Conservation (phyloP, 495 filamentous ascomycete species). For the Hypoxylon fuscum region DNA sequence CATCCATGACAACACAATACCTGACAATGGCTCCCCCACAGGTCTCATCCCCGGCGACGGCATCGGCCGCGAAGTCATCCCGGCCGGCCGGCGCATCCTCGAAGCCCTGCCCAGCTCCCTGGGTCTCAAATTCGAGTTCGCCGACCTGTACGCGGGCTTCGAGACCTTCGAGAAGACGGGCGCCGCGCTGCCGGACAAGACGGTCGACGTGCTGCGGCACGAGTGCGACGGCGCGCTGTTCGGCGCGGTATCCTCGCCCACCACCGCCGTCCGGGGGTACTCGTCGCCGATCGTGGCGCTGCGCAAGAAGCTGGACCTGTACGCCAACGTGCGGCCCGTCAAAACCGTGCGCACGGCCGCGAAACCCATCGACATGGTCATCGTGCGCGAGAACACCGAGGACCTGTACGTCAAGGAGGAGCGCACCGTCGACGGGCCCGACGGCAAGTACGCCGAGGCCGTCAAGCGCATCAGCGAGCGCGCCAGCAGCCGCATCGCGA, state of each 20-base stretch:
- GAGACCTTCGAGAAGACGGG: conserved; percentile 91
- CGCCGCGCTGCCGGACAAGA: conserved; percentile 86
- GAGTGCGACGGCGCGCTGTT: conserved; percentile 98
- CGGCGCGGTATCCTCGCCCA: conserved; percentile 94
- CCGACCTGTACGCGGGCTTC: conserved; percentile 90
- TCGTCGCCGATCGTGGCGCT: conserved; percentile 97
- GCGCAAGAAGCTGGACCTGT: conserved; percentile 92
- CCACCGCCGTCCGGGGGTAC: conserved; percentile 89
- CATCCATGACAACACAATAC: background rate
- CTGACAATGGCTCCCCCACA: conserved; percentile 46
- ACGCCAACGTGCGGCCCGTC: conserved; percentile 97
- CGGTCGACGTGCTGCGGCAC: conserved; percentile 80
- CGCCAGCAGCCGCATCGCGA: conserved; percentile 83
- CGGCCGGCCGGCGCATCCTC: conserved; percentile 87
- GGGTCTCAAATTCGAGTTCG: conserved; percentile 90
- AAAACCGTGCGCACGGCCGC: conserved; percentile 74
- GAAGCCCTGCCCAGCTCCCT: conserved; percentile 86
- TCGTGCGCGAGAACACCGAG: conserved; percentile 98
- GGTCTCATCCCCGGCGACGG: conserved; percentile 98
- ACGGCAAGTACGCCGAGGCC: conserved; percentile 89
- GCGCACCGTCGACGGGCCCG: conserved; percentile 71
- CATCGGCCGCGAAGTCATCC: conserved; percentile 98
- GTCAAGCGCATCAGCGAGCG: conserved; percentile 94
- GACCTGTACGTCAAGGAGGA: conserved; percentile 99
- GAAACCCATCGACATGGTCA: conserved; percentile 90